Evolutionary conservation across 805 yeast species (phyloP).

Genomic region (Pichia deserticola): DNA sequence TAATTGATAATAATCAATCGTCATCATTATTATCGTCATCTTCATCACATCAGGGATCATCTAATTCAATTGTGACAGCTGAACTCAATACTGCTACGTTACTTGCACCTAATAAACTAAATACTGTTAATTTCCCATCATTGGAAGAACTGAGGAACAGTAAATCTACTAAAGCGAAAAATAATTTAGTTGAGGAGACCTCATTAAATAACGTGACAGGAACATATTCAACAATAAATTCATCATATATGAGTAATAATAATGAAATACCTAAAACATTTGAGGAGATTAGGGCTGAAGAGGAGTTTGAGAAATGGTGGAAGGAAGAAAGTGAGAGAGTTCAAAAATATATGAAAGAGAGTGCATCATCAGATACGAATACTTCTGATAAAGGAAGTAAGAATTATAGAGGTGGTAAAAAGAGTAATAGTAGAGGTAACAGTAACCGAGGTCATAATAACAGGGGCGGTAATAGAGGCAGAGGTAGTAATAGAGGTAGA

Average conservation of each 20-base stretch:
- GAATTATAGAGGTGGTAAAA: not conserved
- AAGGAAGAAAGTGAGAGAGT: slow-evolving; percentile 64
- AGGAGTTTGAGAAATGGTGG: slow-evolving; percentile 87
- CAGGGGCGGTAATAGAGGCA: not conserved
- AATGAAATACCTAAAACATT: slow-evolving; percentile 28
- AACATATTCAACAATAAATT: no score
- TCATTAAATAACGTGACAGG: not conserved
- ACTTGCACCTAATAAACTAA: slow-evolving; percentile 37
- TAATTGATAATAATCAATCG: slow-evolving; percentile 1
- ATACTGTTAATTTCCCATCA: slow-evolving; percentile 16
- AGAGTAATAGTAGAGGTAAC: not conserved
- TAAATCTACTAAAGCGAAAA: not conserved
- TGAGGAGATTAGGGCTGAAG: slow-evolving; percentile 71
- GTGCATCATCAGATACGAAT: no score
- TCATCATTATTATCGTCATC: not conserved
- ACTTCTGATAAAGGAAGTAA: not conserved
- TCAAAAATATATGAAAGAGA: slow-evolving; percentile 33
- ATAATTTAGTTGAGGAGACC: not conserved
- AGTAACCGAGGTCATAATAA: not conserved
- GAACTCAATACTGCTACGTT: slow-evolving; percentile 12
- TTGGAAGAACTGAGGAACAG: slow-evolving; percentile 8
- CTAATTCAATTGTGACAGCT: slow-evolving; percentile 2
- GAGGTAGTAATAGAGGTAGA: not conserved
- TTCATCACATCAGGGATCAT: not conserved
- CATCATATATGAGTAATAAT: not conserved